These are phyloP conservation scores for Trichoderma sp. DNA, from an alignment of 2,329 filamentous ascomycete species.

Conservation along the genomic window DNA sequence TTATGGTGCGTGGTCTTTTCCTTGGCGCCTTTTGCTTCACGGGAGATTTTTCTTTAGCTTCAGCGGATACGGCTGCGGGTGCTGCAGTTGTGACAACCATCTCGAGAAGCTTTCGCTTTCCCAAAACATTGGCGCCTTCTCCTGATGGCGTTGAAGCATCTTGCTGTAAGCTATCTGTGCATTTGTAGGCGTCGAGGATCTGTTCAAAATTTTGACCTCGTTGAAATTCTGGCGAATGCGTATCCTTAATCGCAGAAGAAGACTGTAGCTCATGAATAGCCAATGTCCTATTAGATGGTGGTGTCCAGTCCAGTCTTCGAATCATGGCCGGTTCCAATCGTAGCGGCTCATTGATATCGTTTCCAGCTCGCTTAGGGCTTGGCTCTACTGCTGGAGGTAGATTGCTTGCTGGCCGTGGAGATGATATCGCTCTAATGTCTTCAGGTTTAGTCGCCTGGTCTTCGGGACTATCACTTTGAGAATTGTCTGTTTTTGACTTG, in stretches of 20 bases:
- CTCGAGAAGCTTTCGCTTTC: conserved; percentile 60
- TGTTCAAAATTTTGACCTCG: conserved; percentile 45
- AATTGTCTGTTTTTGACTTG: conserved; percentile 29
- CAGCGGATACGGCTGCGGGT: conserved; percentile 28
- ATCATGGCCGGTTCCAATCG: conserved; percentile 52
- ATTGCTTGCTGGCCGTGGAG: background rate
- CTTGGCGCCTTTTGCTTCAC: conserved; percentile 57
- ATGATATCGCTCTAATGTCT: background rate
- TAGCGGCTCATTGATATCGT: conserved; percentile 38
- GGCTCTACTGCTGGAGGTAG: no score
- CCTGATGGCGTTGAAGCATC: conserved; percentile 28
- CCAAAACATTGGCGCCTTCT: conserved; percentile 41
- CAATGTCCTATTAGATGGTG: conserved; percentile 49
- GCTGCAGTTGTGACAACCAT: conserved; percentile 43
- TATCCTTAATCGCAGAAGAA: conserved; percentile 34
- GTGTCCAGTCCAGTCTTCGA: conserved; percentile 68
- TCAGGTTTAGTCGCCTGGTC: background rate
- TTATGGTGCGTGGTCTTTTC: conserved; percentile 77
- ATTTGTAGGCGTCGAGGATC: conserved; percentile 48
- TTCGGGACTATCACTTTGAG: background rate
- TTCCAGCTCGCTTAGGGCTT: background rate
- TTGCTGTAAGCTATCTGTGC: conserved; percentile 33
- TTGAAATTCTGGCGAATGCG: conserved; percentile 12
- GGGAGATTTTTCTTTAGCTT: conserved; percentile 35
- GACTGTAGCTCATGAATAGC: conserved; percentile 37